Percentiles rank a stretch among this genome's conserved stretches.
Conservation (phyloP, 2,329 filamentous ascomycete genomes). For the Pochonia chlamydosporia region DNA sequence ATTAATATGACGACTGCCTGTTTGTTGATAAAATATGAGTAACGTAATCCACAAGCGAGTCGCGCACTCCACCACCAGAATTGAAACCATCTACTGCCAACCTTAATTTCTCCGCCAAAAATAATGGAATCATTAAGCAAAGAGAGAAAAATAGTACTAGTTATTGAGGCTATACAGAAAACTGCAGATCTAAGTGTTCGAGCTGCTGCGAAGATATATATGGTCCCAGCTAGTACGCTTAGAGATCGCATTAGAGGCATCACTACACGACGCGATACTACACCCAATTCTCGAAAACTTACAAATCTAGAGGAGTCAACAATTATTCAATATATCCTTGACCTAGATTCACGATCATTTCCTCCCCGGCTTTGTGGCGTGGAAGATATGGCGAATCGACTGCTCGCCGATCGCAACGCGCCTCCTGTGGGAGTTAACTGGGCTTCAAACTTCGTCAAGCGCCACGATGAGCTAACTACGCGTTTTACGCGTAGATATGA, state of each 20-base stretch:
- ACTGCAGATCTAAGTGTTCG: too few species aligned
- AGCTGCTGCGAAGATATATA: not conserved
- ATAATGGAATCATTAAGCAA: too few species aligned
- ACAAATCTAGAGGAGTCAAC: constrained; percentile 11
- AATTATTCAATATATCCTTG: constrained; percentile 15
- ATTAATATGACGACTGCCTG: too few species aligned
- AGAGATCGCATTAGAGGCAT: not conserved
- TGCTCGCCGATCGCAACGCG: constrained; percentile 14
- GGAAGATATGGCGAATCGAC: constrained; percentile 16
- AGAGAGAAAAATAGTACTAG: too few species aligned
- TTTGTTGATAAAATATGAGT: too few species aligned
- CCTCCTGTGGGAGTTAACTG: constrained; percentile 16
- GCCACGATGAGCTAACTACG: too few species aligned
- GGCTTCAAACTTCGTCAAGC: constrained; percentile 22
- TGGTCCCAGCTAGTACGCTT: not conserved
- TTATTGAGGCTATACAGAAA: too few species aligned
- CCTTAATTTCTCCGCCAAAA: too few species aligned
- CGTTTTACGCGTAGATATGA: too few species aligned
- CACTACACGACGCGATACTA: constrained; percentile 7
- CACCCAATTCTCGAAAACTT: constrained; percentile 9
- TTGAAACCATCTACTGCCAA: too few species aligned
- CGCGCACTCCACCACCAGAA: too few species aligned
- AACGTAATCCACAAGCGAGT: too few species aligned
- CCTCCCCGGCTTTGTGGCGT: constrained; percentile 15
- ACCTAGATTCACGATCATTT: constrained; percentile 18